Conservation (phyloP, 441 rosid genomes). For the Aleurites moluccanus region DNA sequence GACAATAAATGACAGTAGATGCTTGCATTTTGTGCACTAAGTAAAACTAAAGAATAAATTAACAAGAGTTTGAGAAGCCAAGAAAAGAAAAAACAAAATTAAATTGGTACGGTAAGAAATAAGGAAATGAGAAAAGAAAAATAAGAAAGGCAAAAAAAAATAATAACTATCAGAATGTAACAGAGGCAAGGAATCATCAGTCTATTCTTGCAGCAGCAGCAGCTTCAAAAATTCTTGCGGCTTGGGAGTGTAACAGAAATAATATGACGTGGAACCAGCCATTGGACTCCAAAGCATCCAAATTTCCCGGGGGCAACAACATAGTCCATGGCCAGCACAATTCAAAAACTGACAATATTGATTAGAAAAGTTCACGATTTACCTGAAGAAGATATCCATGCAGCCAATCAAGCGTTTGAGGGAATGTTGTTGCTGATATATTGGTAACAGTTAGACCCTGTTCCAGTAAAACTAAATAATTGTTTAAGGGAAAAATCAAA, state of each 20-base stretch:
- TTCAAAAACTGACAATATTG: slow-evolving; percentile 11
- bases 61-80: background rate
- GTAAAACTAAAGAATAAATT: background rate
- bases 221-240: slow-evolving; percentile 5
- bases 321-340: background rate
- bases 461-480: slow-evolving; percentile 6
- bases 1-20: background rate
- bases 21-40: background rate
- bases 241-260: background rate
- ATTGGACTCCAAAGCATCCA: background rate
- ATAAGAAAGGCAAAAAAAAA: background rate
- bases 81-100: background rate
- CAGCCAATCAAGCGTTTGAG: slow-evolving; percentile 73
- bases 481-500: background rate
- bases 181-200: slow-evolving; percentile 11
- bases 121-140: background rate
- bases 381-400: slow-evolving; percentile 85
- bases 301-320: background rate
- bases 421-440: slow-evolving; percentile 74
- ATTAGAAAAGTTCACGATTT: slow-evolving; percentile 1
- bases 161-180: background rate
- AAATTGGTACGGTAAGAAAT: background rate
- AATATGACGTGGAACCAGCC: background rate
- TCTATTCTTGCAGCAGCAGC: background rate
- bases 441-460: slow-evolving; percentile 68